phyloP scores from a whole-genome alignment of 805 yeast species.

The Zygoascus biomembranicola region DNA sequence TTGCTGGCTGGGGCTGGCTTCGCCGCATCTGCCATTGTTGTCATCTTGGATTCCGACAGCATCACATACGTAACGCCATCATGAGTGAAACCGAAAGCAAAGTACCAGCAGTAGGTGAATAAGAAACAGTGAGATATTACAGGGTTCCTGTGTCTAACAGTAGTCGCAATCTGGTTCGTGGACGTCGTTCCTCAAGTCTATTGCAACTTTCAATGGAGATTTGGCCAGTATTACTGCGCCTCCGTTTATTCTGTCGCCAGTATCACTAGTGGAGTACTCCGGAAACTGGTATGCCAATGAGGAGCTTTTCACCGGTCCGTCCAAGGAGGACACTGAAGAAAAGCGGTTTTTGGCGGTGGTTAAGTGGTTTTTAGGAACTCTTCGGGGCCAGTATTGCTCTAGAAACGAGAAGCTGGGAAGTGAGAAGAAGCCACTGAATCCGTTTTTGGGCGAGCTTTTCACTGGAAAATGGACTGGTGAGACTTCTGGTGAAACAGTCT shows the following conservation, averaged over 20 bases:
- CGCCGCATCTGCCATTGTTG: not conserved
- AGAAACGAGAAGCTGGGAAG: conserved; percentile 88
- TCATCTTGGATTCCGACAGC: not conserved
- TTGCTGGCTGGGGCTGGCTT: not conserved
- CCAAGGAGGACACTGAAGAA: conserved; percentile 35
- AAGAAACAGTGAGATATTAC: not conserved
- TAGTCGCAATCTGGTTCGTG: conserved; percentile 40
- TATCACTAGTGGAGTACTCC: conserved; percentile 82
- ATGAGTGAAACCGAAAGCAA: conserved; percentile 16
- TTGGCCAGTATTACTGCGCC: conserved; percentile 93
- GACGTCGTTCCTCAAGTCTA: conserved; percentile 84
- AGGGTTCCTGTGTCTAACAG: not conserved
- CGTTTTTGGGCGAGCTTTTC: conserved; percentile 90
- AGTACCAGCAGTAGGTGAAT: conserved; percentile 15
- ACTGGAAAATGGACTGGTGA: conserved; percentile 84
- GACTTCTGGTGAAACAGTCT: conserved; percentile 61
- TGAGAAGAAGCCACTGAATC: conserved; percentile 95
- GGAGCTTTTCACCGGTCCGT: conserved; percentile 69
- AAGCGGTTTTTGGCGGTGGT: conserved; percentile 75
- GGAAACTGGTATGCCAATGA: conserved; percentile 96
- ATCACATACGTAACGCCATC: not conserved
- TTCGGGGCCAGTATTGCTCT: conserved; percentile 89
- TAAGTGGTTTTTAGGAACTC: conserved; percentile 84
- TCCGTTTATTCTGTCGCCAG: conserved; percentile 88
- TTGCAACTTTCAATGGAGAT: conserved; percentile 91